Percentiles rank a stretch among this genome's conserved stretches.
phyloP scores from a whole-genome alignment of 1,139 yeast species.

The Yamadazyma sp. region DNA sequence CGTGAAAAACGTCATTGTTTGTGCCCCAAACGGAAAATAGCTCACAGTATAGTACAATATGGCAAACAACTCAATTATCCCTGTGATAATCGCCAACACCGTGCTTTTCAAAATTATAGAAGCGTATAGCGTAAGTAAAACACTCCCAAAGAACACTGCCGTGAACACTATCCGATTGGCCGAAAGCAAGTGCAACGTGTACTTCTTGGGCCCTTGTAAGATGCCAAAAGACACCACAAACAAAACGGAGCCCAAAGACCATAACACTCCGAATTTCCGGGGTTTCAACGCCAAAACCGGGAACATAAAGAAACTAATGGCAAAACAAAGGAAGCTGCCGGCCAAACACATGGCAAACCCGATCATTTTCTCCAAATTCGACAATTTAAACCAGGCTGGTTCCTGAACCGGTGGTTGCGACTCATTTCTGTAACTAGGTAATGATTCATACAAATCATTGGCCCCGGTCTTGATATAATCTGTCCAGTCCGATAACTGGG shows the following conservation, averaged over 20 bases:
- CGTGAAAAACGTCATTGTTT: slow-evolving; percentile 79
- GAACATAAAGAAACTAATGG: slow-evolving; percentile 75
- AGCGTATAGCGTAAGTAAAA: slow-evolving; percentile 61
- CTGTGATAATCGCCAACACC: slow-evolving; percentile 71
- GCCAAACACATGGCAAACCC: slow-evolving; percentile 76
- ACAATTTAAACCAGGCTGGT: slow-evolving; percentile 58
- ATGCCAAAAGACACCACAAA: slow-evolving; percentile 90
- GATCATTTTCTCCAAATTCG: slow-evolving; percentile 76
- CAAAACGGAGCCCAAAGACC: slow-evolving; percentile 89
- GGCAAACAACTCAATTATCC: slow-evolving; percentile 77
- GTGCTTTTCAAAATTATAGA: slow-evolving; percentile 64
- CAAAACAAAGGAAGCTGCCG: slow-evolving; percentile 78
- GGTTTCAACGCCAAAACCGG: slow-evolving; percentile 92
- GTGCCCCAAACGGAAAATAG: slow-evolving; percentile 95
- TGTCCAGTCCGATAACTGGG: slow-evolving; percentile 42
- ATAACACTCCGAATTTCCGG: slow-evolving; percentile 81
- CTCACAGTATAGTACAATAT: slow-evolving; percentile 86
- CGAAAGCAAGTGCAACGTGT: slow-evolving; percentile 71
- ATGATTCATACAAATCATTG: slow-evolving; percentile 38
- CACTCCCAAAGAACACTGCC: slow-evolving; percentile 72
- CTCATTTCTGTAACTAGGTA: slow-evolving; percentile 36
- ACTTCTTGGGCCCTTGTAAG: slow-evolving; percentile 86
- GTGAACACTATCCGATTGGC: slow-evolving; percentile 79
- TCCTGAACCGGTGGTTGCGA: slow-evolving; percentile 29
- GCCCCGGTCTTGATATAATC: slow-evolving; percentile 46